Evolutionary conservation across 768 basidiomycete genomes (phyloP), one percentile per base, ranked within the genome.

Genomic region (Tulasnella calospora): DNA sequence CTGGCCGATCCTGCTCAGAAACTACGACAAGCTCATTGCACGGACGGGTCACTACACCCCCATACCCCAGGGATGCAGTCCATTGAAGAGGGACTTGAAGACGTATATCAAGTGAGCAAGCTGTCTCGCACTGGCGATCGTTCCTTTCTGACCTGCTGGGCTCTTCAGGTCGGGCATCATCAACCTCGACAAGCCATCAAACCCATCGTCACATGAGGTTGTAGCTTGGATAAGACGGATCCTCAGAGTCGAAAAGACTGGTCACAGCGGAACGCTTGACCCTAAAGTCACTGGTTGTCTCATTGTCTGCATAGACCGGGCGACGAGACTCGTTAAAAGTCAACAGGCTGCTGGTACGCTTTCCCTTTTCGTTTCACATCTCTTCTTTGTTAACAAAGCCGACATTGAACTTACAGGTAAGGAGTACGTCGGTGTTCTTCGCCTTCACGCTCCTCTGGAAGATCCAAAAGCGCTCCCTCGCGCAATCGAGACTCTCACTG

Each of bases 211-310:
- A 6, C 98, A 99, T 85, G 98, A 99, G 88, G 98, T 99, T 76
- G 98, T 99, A 81, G 98, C 98, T 21, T 99, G 98, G 98, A 86
- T 99, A 80, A 90, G 96, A 82, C 90, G 98, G n/a, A 99, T 99
- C 80, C 85, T 99, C 76, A 91, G 96, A 30, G 95, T 93, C 35
- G 98, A 99, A 85, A 99, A 99, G 86, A 99, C 98, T 0, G 98
- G 98, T 57, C 98, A 99, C 86, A 98, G 96, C 79, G 98, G 98
- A 81, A 99, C 98, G 67, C 89, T 99, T 71, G 98, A 99, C 84
- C 98, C 98, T 71, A 99, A 99, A 85, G 98, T 99, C 81, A 99
- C 98, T 74, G 98, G 98, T 19, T 99, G 98, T 85, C 84, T 99
- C 81, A 98, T 99, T 83, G 98, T 99, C 57, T 99, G 98, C 84